Evolutionary conservation across 2,329 filamentous ascomycete genomes (phyloP).

Genomic region (Hypoxylon sp.): DNA sequence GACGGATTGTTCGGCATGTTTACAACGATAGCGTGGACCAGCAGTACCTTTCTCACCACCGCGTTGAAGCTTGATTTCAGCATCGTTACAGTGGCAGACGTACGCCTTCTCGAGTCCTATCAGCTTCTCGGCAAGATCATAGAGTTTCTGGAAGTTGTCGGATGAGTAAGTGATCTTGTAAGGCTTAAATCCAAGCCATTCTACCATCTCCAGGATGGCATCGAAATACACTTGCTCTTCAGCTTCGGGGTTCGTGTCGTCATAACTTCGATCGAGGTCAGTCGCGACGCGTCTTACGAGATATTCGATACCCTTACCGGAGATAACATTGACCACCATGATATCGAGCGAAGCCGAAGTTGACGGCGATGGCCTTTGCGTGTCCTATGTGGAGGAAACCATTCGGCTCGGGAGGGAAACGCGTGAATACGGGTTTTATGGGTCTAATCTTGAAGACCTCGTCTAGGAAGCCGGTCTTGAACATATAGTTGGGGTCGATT

Average conservation of each 20-base stretch:
- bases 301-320: constrained; percentile 57
- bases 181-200: constrained; percentile 88
- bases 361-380: constrained; percentile 94
- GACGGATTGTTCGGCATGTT: constrained; percentile 80
- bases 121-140: constrained; percentile 89
- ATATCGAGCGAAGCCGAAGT: constrained; percentile 92
- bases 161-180: constrained; percentile 86
- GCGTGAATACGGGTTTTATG: constrained; percentile 73
- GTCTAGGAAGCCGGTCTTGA: constrained; percentile 82
- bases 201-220: constrained; percentile 89
- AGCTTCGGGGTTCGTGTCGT: constrained; percentile 95
- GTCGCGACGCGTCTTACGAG: background rate
- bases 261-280: constrained; percentile 65
- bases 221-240: constrained; percentile 92
- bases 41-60: constrained; percentile 76
- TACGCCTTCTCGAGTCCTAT: constrained; percentile 81
- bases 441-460: constrained; percentile 80
- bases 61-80: constrained; percentile 87
- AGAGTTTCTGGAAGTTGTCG: constrained; percentile 90
- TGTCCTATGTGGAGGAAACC: constrained; percentile 95
- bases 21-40: constrained; percentile 81
- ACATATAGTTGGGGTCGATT: constrained; percentile 76
- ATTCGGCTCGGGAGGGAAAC: constrained; percentile 91
- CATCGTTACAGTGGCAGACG: constrained; percentile 87
- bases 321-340: constrained; percentile 84